Evolutionary conservation across 176 grass and related monocot genomes (phyloP).

Genomic region (Carex kokanica): DNA sequence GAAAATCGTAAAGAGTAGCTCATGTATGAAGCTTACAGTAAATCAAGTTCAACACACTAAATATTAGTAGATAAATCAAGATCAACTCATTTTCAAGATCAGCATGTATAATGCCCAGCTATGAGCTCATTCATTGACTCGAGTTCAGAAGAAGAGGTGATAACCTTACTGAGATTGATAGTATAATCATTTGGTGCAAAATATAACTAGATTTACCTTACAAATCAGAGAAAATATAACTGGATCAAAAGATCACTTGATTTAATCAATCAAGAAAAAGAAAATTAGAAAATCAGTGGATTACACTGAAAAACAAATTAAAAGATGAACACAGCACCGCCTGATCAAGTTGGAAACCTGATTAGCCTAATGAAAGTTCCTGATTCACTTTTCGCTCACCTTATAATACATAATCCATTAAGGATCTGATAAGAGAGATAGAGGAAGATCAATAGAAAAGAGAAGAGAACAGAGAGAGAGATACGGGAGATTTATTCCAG

Average conservation of each 20-base stretch:
- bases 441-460: too few relatives aligned
- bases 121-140: constrained; percentile 2
- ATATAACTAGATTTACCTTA: neutral
- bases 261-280: neutral
- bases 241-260: neutral
- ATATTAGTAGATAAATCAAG: neutral
- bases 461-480: too few relatives aligned
- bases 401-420: too few relatives aligned
- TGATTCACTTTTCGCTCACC: too few relatives aligned
- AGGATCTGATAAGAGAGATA: too few relatives aligned
- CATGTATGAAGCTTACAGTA: neutral
- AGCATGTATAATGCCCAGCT: neutral
- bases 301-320: too few relatives aligned
- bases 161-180: constrained; percentile 6
- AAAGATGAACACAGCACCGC: constrained; percentile 10
- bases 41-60: neutral
- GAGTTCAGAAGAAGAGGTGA: neutral
- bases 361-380: too few relatives aligned
- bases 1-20: neutral
- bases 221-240: too few relatives aligned
- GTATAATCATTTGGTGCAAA: constrained; percentile 11
- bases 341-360: too few relatives aligned
- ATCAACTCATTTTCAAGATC: constrained; percentile 4
- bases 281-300: neutral
- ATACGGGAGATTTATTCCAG: too few relatives aligned